These are phyloP conservation scores for Scedosporium aurantiacum DNA, from an alignment of 2,329 filamentous ascomycete species.

Conservation along the genomic window DNA sequence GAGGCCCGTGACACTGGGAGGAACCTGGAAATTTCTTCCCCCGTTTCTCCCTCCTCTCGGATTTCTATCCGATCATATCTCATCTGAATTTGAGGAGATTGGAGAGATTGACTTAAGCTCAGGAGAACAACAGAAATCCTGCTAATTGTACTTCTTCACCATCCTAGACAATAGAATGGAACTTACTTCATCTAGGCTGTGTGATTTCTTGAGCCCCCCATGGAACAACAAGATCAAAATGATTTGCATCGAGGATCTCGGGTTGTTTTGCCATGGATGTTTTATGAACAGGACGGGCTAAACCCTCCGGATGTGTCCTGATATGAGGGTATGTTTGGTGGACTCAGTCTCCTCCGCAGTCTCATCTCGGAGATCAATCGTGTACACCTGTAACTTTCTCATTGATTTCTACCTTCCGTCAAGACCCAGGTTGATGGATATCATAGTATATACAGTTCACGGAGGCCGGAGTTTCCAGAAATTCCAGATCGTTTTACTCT, in stretches of 20 bases:
- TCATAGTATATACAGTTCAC: background rate
- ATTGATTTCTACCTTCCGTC: background rate
- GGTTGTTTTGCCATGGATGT: background rate
- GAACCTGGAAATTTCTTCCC: too few species aligned
- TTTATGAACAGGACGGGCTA: background rate
- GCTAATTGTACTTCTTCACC: too few species aligned
- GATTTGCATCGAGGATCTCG: background rate
- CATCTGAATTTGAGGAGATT: too few species aligned
- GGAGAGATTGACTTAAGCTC: too few species aligned
- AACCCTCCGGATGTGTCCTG: background rate
- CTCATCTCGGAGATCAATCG: background rate
- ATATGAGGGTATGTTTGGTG: background rate
- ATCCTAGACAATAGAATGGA: too few species aligned
- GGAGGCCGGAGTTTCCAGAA: too few species aligned
- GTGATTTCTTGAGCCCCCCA: background rate
- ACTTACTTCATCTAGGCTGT: background rate
- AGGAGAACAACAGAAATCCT: too few species aligned
- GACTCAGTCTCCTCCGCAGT: background rate
- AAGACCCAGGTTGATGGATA: background rate
- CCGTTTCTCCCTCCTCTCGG: too few species aligned
- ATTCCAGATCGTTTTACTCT: too few species aligned
- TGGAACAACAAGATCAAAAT: background rate
- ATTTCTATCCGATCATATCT: too few species aligned
- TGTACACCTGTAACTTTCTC: background rate
- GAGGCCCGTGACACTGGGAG: too few species aligned